Base-by-base conservation (phyloP, 2,329 filamentous ascomycete genomes). In the Xylariomycetidae sp. region DNA sequence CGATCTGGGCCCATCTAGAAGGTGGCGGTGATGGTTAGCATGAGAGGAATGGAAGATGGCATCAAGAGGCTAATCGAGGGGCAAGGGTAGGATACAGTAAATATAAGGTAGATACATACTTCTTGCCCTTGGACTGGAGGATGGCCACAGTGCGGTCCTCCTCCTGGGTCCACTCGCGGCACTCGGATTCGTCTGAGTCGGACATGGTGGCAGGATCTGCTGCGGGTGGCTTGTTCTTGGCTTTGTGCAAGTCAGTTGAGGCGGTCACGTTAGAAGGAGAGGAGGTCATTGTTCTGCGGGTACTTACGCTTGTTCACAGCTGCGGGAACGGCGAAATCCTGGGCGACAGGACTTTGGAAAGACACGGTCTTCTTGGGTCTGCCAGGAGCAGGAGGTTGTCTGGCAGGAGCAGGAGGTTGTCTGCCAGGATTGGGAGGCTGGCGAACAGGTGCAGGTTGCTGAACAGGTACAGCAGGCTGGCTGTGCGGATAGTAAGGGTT, bases 71-170 rank as follows among this genome's bases (percentile, higher is more conserved):
- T n/a, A n/a, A n/a, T 12, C 7, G 10, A 16, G 10, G 13, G 4
- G 13, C 15, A 23, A 19, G 15, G 9, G 26, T n/a, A n/a, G n/a
- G n/a, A n/a, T n/a, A n/a, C n/a, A n/a, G n/a, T n/a, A n/a, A n/a
- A n/a, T 29, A 12, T 15, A 4, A 12, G 19, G 28, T 31, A 10
- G 13, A 19, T n/a, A 42, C 40, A 42, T 27, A 51, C 48, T 31
- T 35, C 14, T 27, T 35, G 3, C 16, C 39, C 14, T 44, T 23
- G 10, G 20, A 25, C 15, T 41, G 43, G 28, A 44, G 32, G 22
- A 40, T 13, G 30, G 37, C 42, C 9, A 53, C 29, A 7, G 34
- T 37, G 20, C 40, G 39, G 25, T 52, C 46, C 10, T 51, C 40
- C 2, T 46, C 32, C 5, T 10, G 29, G 6, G 34, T 37, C 48